Conservation (phyloP, 129 eudicot genomes). For the Saposhnikovia divaricata region DNA sequence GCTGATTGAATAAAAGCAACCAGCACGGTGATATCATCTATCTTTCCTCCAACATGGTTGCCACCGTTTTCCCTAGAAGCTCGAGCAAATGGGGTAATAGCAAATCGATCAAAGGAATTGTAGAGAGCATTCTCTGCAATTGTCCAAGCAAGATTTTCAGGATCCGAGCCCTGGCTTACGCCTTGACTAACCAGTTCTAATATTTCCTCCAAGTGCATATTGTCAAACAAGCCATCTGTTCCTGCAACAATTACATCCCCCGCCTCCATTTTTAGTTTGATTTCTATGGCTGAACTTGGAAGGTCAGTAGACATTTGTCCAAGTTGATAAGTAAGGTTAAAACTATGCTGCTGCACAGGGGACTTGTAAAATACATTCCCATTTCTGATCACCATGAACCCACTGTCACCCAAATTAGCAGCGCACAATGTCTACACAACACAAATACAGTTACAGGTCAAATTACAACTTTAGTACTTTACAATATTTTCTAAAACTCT, state of each 20-base stretch:
- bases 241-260: slow-evolving; percentile 27
- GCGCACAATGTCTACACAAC: slow-evolving; percentile 3
- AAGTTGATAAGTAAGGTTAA: slow-evolving; percentile 27
- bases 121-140: slow-evolving; percentile 20
- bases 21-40: slow-evolving; percentile 16
- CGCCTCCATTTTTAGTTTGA: not conserved
- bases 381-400: slow-evolving; percentile 22
- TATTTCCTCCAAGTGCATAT: slow-evolving; percentile 12
- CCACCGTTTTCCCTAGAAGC: slow-evolving; percentile 15
- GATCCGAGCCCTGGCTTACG: not conserved
- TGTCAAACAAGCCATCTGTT: slow-evolving; percentile 39
- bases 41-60: slow-evolving; percentile 13
- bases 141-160: slow-evolving; percentile 11
- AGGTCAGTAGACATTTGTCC: not conserved
- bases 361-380: slow-evolving; percentile 12
- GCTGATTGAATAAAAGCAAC: slow-evolving; percentile 3
- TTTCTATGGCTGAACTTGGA: slow-evolving; percentile 12
- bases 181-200: not conserved
- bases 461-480: not conserved
- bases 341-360: slow-evolving; percentile 9
- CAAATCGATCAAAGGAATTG: slow-evolving; percentile 15
- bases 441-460: not conserved
- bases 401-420: slow-evolving; percentile 34
- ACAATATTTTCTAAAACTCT: not conserved
- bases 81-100: slow-evolving; percentile 20